phyloP scores from a whole-genome alignment of 495 filamentous ascomycete species.

The Elaphomyces granulatus region DNA sequence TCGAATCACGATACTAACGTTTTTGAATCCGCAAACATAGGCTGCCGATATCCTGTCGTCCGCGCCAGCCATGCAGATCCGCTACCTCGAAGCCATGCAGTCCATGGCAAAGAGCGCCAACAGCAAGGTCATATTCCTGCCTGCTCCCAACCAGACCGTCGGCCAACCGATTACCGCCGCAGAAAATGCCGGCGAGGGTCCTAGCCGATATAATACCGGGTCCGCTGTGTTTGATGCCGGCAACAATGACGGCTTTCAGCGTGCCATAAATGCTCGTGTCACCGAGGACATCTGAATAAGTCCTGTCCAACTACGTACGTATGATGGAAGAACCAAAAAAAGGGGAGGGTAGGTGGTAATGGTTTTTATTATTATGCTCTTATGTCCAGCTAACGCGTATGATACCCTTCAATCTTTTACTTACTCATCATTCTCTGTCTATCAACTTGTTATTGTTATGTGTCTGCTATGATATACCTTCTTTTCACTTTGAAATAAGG shows the following conservation, averaged over 20 bases:
- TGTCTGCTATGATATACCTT: too few relatives aligned
- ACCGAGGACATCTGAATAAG: conserved; percentile 69
- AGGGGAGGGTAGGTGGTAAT: too few relatives aligned
- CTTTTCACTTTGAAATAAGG: too few relatives aligned
- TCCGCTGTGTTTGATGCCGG: conserved; percentile 22
- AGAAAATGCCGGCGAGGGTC: conserved; percentile 44
- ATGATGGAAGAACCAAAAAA: too few relatives aligned
- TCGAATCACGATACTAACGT: background rate
- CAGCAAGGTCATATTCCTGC: conserved; percentile 94
- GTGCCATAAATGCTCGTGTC: conserved; percentile 69
- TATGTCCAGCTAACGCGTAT: too few relatives aligned
- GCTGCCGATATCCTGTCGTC: conserved; percentile 89
- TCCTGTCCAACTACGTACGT: too few relatives aligned
- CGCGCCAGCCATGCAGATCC: conserved; percentile 97
- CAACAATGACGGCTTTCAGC: conserved; percentile 54
- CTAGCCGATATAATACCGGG: conserved; percentile 34
- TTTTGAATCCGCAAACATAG: conserved; percentile 6
- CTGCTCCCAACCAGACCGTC: conserved; percentile 39
- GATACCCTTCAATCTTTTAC: too few relatives aligned
- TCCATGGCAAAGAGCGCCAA: conserved; percentile 95
- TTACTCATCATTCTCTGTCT: too few relatives aligned
- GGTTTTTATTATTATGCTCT: too few relatives aligned
- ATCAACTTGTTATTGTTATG: too few relatives aligned
- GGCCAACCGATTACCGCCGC: conserved; percentile 34
- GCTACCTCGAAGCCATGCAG: conserved; percentile 99